Conservation (phyloP, 2,329 filamentous ascomycete genomes). For the Ceratocystis alfenasii region DNA sequence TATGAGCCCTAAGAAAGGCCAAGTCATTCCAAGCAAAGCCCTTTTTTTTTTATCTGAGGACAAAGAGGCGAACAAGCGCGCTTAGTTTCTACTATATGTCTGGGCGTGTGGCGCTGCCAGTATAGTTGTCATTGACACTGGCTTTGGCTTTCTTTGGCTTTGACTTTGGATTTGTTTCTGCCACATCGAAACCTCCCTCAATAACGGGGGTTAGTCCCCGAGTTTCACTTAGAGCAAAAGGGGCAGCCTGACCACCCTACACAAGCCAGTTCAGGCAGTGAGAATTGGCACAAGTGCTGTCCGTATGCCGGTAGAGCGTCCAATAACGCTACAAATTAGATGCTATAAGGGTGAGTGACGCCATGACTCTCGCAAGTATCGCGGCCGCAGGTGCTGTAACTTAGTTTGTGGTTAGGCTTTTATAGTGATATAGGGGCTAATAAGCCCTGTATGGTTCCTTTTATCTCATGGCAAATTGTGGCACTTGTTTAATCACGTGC, state of each 20-base stretch:
- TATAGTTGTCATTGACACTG: background rate
- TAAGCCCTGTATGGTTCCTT: background rate
- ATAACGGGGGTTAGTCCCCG: background rate
- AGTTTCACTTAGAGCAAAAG: conserved; percentile 1
- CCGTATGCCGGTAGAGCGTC: background rate
- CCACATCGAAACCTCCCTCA: background rate
- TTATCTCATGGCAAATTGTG: background rate
- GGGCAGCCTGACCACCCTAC: background rate
- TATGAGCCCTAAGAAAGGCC: background rate
- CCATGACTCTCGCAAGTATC: background rate
- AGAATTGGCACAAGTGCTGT: background rate
- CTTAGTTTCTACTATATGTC: background rate
- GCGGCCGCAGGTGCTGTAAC: background rate
- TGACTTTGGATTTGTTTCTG: background rate
- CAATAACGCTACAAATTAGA: background rate
- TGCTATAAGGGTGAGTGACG: background rate
- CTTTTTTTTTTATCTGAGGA: background rate
- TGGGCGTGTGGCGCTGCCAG: background rate
- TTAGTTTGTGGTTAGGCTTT: background rate
- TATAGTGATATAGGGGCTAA: background rate
- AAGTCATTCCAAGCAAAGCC: background rate
- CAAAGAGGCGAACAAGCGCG: background rate
- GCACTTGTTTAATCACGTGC: background rate
- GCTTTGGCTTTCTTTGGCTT: background rate
- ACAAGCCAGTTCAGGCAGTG: background rate